Base-by-base conservation (phyloP, 1,284 basidiomycete species). In the Boletus semigastroideus region DNA sequence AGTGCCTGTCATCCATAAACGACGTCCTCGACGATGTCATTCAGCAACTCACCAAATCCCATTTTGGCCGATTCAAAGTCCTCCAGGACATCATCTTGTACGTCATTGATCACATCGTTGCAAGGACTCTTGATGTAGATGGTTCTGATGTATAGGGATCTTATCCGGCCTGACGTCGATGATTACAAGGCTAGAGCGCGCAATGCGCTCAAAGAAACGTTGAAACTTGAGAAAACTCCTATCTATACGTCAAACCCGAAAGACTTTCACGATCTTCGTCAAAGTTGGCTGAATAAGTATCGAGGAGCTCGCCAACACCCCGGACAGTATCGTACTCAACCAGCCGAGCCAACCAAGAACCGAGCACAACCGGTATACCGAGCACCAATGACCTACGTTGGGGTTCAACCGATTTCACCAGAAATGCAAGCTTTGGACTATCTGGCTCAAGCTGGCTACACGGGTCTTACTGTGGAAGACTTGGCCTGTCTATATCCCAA, bases 1-100 rank as follows among this genome's bases (percentile, higher is more conserved):
- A 37, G 9, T 81, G 80, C 54, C 73, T 79, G 57, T 53, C 69
- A 1, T 58, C 64, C 17, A 66, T 77, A 16, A 61, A 55, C 51
- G 43, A 51, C 2, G 58, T 66, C 1, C 59, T 72, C 5, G 52
- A 50, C 1, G 46, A 56, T 5, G 27, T 57, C 27, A 49, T 71
- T 2, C 46, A 59, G 30, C 33, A 50, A 9, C 56, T 66, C 5
- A 51, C 68, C n/a, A 47, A 51, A 11, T 42, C 39, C 3, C 73
- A 75, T 50, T 76, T 76, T 48, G 66, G 60, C 2, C 61, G 55
- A 14, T 74, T 73, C 47, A 63, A 49, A 20, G 27, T 53, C 7
- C 63, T 74, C 1, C 59, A 71, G 28, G 43, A 50, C 4, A 52
- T 62, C 33, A 59, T 75, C 8, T 53, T 49, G 74, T 74, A 51